Evolutionary conservation across 805 yeast genomes (phyloP).

Genomic region (Metschnikowia corniflorae): DNA sequence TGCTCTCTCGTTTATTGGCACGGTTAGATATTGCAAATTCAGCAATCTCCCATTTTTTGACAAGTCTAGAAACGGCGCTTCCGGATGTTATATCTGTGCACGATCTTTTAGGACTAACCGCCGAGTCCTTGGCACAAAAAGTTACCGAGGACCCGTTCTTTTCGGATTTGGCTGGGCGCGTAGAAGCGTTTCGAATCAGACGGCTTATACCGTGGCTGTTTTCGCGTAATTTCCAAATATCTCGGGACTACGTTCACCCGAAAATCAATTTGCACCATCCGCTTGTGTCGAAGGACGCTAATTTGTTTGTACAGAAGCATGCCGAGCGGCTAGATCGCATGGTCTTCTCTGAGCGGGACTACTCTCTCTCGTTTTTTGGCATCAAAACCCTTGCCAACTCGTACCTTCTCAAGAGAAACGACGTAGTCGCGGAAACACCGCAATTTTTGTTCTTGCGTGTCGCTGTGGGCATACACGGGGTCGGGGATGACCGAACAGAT

Average conservation of each 20-base stretch:
- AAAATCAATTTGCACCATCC: slow-evolving; percentile 33
- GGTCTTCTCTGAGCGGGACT: slow-evolving; percentile 75
- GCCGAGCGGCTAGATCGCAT: slow-evolving; percentile 68
- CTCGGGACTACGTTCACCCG: slow-evolving; percentile 14
- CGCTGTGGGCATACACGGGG: slow-evolving; percentile 83
- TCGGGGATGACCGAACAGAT: slow-evolving; percentile 29
- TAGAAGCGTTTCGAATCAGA: slow-evolving; percentile 31
- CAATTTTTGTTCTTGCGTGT: slow-evolving; percentile 90
- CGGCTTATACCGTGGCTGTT: slow-evolving; percentile 20
- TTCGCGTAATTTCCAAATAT: slow-evolving; percentile 21
- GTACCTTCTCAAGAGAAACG: slow-evolving; percentile 58
- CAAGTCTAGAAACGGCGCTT: slow-evolving; percentile 6
- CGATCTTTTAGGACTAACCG: slow-evolving; percentile 27
- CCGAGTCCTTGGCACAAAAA: slow-evolving; percentile 34
- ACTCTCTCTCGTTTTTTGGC: slow-evolving; percentile 78
- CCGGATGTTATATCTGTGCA: slow-evolving; percentile 12
- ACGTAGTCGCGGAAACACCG: slow-evolving; percentile 77
- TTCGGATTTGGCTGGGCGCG: slow-evolving; percentile 35
- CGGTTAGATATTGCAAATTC: neutral
- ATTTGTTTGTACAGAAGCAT: slow-evolving; percentile 58
- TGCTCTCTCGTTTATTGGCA: slow-evolving; percentile 1
- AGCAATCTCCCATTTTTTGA: slow-evolving; percentile 1
- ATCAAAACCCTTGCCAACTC: slow-evolving; percentile 89
- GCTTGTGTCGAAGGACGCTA: slow-evolving; percentile 66
- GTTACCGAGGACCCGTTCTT: slow-evolving; percentile 35